Conservation (phyloP, 2,329 filamentous ascomycete species). For the Beauveria brongniartii region DNA sequence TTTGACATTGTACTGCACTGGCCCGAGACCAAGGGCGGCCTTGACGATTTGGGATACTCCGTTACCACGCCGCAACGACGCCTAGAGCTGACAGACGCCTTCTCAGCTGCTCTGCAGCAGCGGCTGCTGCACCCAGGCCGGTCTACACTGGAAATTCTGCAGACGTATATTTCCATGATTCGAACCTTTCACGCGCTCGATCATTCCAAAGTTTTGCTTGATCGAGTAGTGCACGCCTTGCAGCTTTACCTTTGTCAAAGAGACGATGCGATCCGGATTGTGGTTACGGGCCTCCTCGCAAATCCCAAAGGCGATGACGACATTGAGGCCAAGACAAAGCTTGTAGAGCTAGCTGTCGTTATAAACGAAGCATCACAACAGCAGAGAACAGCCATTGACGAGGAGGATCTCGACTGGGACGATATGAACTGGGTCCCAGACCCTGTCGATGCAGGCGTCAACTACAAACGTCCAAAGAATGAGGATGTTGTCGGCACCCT, state of each 20-base stretch:
- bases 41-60: conserved; percentile 65
- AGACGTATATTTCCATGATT: conserved; percentile 73
- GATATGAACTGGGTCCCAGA: conserved; percentile 93
- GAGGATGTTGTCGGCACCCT: conserved; percentile 90
- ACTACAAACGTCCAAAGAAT: conserved; percentile 82
- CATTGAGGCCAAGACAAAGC: conserved; percentile 38
- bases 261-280: conserved; percentile 70
- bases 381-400: conserved; percentile 43
- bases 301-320: conserved; percentile 47
- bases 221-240: conserved; percentile 64
- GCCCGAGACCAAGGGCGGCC: conserved; percentile 62
- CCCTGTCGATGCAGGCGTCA: conserved; percentile 83
- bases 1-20: conserved; percentile 74
- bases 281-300: conserved; percentile 65
- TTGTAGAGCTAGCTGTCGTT: conserved; percentile 59
- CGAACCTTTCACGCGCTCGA: conserved; percentile 68
- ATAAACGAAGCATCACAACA: conserved; percentile 54
- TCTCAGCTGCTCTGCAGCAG: conserved; percentile 55
- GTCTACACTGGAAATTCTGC: conserved; percentile 67
- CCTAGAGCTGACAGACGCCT: conserved; percentile 60
- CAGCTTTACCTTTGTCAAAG: conserved; percentile 69
- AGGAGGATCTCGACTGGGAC: conserved; percentile 75
- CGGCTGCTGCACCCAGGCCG: conserved; percentile 67
- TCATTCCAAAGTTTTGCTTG: conserved; percentile 67
- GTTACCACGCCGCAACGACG: conserved; percentile 62